These are phyloP conservation scores for Neurospora sp. DNA, from an alignment of 495 filamentous ascomycete species.

Conservation along the genomic window DNA sequence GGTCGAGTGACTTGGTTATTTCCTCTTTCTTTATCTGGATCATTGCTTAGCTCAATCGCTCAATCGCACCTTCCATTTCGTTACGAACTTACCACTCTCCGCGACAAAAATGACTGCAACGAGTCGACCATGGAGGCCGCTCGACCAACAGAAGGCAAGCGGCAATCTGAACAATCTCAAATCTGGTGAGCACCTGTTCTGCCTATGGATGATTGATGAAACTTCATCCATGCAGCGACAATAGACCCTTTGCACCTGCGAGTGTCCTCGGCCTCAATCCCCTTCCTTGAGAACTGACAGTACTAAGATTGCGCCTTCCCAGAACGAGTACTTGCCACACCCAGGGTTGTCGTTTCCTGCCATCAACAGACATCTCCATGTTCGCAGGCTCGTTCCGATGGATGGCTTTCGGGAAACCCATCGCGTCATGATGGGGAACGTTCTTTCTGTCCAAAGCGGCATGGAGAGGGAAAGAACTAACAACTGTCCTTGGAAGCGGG, in stretches of 20 bases:
- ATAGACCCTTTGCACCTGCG: neutral
- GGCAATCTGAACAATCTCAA: neutral
- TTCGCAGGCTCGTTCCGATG: neutral
- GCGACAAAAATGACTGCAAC: neutral
- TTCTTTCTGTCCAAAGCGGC: neutral
- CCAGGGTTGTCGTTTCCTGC: neutral
- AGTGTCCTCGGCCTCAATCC: neutral
- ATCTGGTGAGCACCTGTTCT: neutral
- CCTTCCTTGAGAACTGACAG: neutral
- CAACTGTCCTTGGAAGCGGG: neutral
- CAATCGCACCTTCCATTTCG: neutral
- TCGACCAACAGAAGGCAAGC: neutral
- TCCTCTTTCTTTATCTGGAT: neutral
- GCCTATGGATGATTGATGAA: neutral
- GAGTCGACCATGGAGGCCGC: neutral
- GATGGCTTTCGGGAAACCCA: neutral
- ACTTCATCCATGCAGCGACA: neutral
- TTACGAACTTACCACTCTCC: neutral
- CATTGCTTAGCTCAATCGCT: neutral
- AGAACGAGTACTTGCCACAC: neutral
- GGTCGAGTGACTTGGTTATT: neutral
- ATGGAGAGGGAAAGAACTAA: neutral
- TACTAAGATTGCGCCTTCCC: neutral
- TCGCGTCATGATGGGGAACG: neutral
- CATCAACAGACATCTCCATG: neutral